phyloP scores from a whole-genome alignment of 2,329 filamentous ascomycete genomes.

The Biscogniauxia marginata region DNA sequence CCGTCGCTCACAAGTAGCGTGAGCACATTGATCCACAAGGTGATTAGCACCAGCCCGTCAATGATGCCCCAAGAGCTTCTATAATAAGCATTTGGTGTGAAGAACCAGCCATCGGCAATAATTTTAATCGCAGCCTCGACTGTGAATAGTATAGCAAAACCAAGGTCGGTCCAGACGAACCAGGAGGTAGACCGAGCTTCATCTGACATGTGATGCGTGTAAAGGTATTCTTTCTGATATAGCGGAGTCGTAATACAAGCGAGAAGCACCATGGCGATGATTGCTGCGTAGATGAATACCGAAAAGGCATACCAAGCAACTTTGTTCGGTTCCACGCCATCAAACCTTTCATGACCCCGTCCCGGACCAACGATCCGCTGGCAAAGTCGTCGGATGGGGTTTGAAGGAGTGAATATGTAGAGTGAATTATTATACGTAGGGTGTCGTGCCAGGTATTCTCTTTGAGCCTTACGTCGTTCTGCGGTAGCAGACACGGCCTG shows the following conservation, averaged over 20 bases:
- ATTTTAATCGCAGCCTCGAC: slow-evolving; percentile 87
- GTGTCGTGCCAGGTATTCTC: slow-evolving; percentile 83
- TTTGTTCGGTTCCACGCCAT: slow-evolving; percentile 86
- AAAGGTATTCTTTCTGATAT: slow-evolving; percentile 86
- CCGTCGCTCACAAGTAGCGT: slow-evolving; percentile 81
- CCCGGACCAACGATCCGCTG: slow-evolving; percentile 90
- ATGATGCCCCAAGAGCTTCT: slow-evolving; percentile 96
- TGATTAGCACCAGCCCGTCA: slow-evolving; percentile 85
- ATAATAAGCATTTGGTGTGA: slow-evolving; percentile 96
- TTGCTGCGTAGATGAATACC: slow-evolving; percentile 87
- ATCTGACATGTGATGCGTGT: slow-evolving; percentile 36
- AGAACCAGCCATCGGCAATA: slow-evolving; percentile 92
- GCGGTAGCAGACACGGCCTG: slow-evolving; percentile 84
- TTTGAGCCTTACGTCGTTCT: slow-evolving; percentile 80
- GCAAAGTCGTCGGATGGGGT: slow-evolving; percentile 77
- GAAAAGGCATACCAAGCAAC: slow-evolving; percentile 92
- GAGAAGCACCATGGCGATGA: slow-evolving; percentile 96
- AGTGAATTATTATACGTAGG: slow-evolving; percentile 91
- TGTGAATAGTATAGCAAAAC: slow-evolving; percentile 84
- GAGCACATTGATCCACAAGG: slow-evolving; percentile 91
- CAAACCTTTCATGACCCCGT: slow-evolving; percentile 79
- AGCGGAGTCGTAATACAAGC: slow-evolving; percentile 93
- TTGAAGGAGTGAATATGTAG: slow-evolving; percentile 78
- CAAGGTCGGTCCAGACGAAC: slow-evolving; percentile 93
- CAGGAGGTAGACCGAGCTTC: slow-evolving; percentile 69